These are phyloP conservation scores for Parafenestella ontariensis DNA, from an alignment of 2,329 filamentous ascomycete genomes.

Conservation along the genomic window DNA sequence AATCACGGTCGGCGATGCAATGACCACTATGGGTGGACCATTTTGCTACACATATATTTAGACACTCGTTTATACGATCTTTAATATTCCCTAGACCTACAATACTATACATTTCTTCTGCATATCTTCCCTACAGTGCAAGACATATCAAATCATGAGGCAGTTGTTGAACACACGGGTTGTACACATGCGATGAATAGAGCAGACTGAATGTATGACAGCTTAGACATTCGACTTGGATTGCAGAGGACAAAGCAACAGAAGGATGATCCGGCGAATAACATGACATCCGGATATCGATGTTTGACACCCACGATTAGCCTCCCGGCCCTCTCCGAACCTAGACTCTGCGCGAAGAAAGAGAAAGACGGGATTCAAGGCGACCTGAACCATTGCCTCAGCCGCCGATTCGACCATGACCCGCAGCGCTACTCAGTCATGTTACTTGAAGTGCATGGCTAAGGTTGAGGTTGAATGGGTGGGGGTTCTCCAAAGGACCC, in stretches of 20 bases:
- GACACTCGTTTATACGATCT: background rate
- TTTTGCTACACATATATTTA: conserved; percentile 56
- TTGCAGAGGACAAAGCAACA: background rate
- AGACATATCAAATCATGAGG: background rate
- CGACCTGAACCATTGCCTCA: conserved; percentile 8
- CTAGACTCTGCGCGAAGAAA: background rate
- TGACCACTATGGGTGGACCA: conserved; percentile 55
- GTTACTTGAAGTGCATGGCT: conserved; percentile 20
- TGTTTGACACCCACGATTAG: background rate
- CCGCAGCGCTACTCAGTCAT: conserved; percentile 26
- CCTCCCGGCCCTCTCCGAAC: background rate
- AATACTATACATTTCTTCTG: conserved; percentile 12
- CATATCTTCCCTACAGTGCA: background rate
- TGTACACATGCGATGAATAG: background rate
- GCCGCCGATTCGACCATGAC: conserved; percentile 27
- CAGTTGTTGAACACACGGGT: background rate
- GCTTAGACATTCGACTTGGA: too few species aligned
- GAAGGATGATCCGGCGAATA: background rate
- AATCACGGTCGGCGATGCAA: conserved; percentile 49
- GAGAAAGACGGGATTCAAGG: background rate
- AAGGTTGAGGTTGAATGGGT: conserved; percentile 19
- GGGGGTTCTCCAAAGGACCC: conserved; percentile 19
- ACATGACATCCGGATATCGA: background rate
- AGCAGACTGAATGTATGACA: background rate
- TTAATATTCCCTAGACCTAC: background rate